Conservation (phyloP, 176 grass and related monocot species). For the Oryza longistaminata region DNA sequence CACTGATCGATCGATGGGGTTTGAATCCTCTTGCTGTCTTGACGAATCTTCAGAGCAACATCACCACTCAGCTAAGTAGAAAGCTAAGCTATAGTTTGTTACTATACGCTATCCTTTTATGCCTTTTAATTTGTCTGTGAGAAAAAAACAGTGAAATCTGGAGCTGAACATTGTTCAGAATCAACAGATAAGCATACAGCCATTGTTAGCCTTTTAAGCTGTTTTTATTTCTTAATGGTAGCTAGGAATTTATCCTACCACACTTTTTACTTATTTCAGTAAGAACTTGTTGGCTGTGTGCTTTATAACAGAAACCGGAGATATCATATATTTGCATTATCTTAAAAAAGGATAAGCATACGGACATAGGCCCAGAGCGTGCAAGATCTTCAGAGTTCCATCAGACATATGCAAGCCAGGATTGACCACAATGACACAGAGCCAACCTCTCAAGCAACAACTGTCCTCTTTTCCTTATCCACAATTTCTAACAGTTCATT, state of each 20-base stretch:
- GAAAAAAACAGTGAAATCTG: not conserved
- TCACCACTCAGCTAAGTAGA: no score
- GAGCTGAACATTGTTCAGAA: not conserved
- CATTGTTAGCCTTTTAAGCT: no score
- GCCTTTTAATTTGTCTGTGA: not conserved
- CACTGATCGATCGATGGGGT: slow-evolving; percentile 17
- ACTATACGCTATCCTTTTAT: not conserved
- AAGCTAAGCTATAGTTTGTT: not conserved
- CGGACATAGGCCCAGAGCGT: not conserved
- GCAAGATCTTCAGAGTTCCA: not conserved
- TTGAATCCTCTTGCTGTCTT: slow-evolving; percentile 47
- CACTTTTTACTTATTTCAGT: no score
- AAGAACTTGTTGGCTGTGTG: no score
- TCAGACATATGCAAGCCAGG: not conserved
- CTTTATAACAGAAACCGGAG: no score
- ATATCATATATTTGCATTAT: no score
- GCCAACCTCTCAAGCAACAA: no score
- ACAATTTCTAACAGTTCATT: not conserved
- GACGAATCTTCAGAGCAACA: slow-evolving; percentile 36
- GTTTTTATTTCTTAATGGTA: no score
- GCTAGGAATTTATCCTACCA: no score
- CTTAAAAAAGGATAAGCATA: not conserved
- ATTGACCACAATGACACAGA: not conserved
- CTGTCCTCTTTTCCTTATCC: no score
- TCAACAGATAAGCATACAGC: not conserved